phyloP scores from a whole-genome alignment of 2,329 filamentous ascomycete species.

The Fusarium staphyleae region DNA sequence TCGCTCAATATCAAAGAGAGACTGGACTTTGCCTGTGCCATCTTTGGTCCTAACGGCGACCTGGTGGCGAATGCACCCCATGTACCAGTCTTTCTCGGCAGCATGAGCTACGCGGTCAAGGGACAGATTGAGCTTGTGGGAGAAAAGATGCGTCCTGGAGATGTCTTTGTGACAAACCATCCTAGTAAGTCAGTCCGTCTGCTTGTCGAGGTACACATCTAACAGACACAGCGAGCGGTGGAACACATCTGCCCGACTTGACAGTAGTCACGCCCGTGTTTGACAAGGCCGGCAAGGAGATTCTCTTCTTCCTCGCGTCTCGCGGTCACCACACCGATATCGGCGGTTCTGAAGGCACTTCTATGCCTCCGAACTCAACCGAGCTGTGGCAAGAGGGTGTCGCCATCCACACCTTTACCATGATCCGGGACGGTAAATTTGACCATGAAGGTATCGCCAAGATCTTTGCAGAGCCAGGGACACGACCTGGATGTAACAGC shows the following conservation, averaged over 20 bases:
- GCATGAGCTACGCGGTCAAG: conserved; percentile 77
- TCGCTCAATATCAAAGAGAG: conserved; percentile 80
- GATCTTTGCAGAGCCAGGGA: conserved; percentile 57
- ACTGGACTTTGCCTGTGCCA: conserved; percentile 79
- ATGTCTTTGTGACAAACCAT: conserved; percentile 73
- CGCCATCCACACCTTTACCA: conserved; percentile 53
- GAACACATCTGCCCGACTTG: conserved; percentile 20
- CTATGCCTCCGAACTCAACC: conserved; percentile 60
- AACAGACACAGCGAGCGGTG: background rate
- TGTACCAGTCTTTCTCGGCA: conserved; percentile 78
- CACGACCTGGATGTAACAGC: conserved; percentile 54
- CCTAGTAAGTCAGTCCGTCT: conserved; percentile 4
- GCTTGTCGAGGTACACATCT: background rate
- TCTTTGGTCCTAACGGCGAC: conserved; percentile 75
- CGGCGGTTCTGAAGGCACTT: conserved; percentile 24
- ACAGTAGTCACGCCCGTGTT: conserved; percentile 28
- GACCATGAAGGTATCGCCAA: conserved; percentile 61
- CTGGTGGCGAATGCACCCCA: conserved; percentile 79
- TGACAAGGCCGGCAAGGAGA: conserved; percentile 14
- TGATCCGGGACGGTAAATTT: conserved; percentile 34
- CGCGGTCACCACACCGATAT: conserved; percentile 29
- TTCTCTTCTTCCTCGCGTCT: conserved; percentile 26
- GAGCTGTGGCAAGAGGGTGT: conserved; percentile 65
- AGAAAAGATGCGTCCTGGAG: conserved; percentile 70
- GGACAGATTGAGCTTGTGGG: conserved; percentile 73